These are phyloP conservation scores for Aspergillus caelatus DNA, from an alignment of 2,329 filamentous ascomycete species.

Conservation along the genomic window DNA sequence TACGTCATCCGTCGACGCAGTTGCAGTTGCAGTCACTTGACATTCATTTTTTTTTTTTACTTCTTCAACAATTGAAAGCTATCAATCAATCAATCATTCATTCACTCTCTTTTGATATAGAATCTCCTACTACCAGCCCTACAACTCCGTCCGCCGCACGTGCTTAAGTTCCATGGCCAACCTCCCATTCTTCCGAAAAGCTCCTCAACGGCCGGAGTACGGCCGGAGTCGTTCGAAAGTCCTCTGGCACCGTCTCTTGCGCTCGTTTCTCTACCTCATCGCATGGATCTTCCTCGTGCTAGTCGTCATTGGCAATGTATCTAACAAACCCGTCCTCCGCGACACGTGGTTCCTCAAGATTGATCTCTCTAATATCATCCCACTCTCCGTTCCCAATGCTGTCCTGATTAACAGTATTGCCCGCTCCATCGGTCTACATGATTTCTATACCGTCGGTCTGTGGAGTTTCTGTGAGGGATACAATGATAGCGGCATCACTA, in stretches of 20 bases:
- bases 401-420: slow-evolving; percentile 84
- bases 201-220: slow-evolving; percentile 28
- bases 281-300: slow-evolving; percentile 78
- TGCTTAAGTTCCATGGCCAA: slow-evolving; percentile 25
- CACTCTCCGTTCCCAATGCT: slow-evolving; percentile 70
- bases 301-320: slow-evolving; percentile 76
- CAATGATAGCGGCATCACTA: slow-evolving; percentile 67
- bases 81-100: background rate
- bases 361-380: slow-evolving; percentile 80
- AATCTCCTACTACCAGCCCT: too few relatives aligned
- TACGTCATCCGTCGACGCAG: background rate
- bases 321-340: slow-evolving; percentile 62
- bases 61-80: background rate
- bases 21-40: background rate
- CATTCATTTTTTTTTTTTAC: background rate
- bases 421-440: slow-evolving; percentile 81
- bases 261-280: slow-evolving; percentile 71
- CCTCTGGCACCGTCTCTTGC: slow-evolving; percentile 64
- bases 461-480: slow-evolving; percentile 95
- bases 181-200: slow-evolving; percentile 31
- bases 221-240: slow-evolving; percentile 35
- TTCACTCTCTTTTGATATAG: too few relatives aligned
- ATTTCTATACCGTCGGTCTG: slow-evolving; percentile 90
- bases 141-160: background rate
- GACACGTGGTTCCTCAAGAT: slow-evolving; percentile 83